Conservation (phyloP, 2,329 filamentous ascomycete genomes). For the Fusarium sterilihyphosum region DNA sequence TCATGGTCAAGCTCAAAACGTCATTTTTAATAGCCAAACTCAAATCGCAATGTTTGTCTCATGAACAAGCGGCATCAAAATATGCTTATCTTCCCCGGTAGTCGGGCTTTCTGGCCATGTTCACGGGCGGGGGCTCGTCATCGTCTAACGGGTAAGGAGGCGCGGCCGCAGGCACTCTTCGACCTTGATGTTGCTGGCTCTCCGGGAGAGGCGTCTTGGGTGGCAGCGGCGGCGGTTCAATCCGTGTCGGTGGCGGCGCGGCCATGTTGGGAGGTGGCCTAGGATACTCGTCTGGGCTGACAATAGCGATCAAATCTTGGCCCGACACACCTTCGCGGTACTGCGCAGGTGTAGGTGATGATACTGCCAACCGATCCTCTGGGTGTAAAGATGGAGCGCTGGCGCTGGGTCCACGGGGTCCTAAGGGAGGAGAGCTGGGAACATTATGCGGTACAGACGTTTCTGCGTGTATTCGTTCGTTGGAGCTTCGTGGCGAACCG, state of each 20-base stretch:
- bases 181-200: constrained; percentile 45
- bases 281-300: constrained; percentile 67
- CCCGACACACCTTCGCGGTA: constrained; percentile 65
- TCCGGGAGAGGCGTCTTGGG: constrained; percentile 80
- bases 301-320: constrained; percentile 75
- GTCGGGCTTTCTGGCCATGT: constrained; percentile 86
- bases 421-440: constrained; percentile 41
- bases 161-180: constrained; percentile 50
- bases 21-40: background rate
- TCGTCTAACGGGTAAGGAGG: constrained; percentile 86
- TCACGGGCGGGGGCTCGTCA: constrained; percentile 83
- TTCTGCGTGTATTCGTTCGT: constrained; percentile 54
- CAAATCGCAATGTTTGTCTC: background rate
- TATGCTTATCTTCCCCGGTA: constrained; percentile 59
- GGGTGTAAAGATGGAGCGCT: constrained; percentile 43
- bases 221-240: constrained; percentile 76
- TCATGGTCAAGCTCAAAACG: background rate
- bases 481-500: constrained; percentile 61
- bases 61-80: background rate
- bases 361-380: constrained; percentile 65
- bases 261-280: constrained; percentile 48
- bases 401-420: constrained; percentile 43
- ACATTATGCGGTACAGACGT: constrained; percentile 44
- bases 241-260: constrained; percentile 48
- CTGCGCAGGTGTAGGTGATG: constrained; percentile 67